These are phyloP conservation scores for Podospora anserina DNA, from an alignment of 495 filamentous ascomycete species.

Conservation along the genomic window DNA sequence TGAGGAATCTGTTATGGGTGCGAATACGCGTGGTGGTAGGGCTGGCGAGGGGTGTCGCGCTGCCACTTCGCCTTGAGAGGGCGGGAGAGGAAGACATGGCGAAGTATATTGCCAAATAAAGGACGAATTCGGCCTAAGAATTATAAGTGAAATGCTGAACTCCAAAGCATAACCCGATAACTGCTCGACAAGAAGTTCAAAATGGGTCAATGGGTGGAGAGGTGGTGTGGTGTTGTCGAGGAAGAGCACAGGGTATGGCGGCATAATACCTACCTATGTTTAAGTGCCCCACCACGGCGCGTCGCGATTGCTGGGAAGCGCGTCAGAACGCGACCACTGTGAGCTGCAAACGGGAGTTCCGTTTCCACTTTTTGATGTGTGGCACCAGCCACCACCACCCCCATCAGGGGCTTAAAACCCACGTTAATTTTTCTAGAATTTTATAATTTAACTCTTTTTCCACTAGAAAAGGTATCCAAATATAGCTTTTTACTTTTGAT, in stretches of 20 bases:
- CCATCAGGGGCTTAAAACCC: no score
- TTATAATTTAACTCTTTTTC: no score
- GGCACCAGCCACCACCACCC: no score
- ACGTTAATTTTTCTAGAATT: no score
- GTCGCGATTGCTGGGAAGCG: no score
- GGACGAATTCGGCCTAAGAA: slow-evolving; percentile 11
- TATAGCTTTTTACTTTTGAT: no score
- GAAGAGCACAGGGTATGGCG: neutral
- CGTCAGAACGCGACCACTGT: no score
- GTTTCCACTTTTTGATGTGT: no score
- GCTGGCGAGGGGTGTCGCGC: slow-evolving; percentile 18
- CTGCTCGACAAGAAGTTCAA: slow-evolving; percentile 10
- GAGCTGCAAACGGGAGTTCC: no score
- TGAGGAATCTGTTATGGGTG: slow-evolving; percentile 8
- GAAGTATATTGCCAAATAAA: slow-evolving; percentile 21
- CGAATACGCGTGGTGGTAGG: slow-evolving; percentile 16
- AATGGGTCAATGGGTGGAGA: slow-evolving; percentile 9
- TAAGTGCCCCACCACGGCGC: no score
- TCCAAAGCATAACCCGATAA: neutral
- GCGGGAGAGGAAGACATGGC: slow-evolving; percentile 47
- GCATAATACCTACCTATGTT: no score
- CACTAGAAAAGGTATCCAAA: no score
- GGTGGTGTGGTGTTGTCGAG: slow-evolving; percentile 11
- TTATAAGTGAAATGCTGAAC: slow-evolving; percentile 1
- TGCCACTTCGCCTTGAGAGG: slow-evolving; percentile 17